Base-by-base conservation (phyloP, 371 early-diverging fungal genomes). In the Mucor circinelloides region DNA sequence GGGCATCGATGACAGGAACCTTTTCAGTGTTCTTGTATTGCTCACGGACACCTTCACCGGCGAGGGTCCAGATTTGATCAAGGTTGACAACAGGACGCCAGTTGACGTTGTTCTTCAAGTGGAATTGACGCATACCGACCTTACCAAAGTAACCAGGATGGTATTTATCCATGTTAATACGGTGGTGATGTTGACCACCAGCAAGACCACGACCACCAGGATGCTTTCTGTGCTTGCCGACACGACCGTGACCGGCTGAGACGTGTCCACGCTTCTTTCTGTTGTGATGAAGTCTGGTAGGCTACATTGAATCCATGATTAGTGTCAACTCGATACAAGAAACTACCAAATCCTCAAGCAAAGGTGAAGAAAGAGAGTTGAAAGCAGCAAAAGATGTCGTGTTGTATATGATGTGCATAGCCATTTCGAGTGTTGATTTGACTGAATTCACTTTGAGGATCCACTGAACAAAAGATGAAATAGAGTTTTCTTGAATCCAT, bases 121-220 rank as follows among this genome's bases (percentile, higher is more conserved):
- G 98, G 94, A 96, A 98, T 85, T 95, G 89, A 72, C 99, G 95
- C 98, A 97, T 97, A 94, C 99, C 99, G 86, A 98, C 97, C 90
- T 99, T 99, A 87, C 99, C 99, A 84, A 99, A 99, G 95, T 97
- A 98, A 86, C 99, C 99, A 75, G 99, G 99, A 89, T 99, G 99
- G 94, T 96, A 99, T 92, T 94, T 98, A 88, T 98, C 97, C 94
- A n/a, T n/a, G n/a, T n/a, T n/a, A n/a, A n/a, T n/a, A n/a, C n/a
- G n/a, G n/a, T n/a, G n/a, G n/a, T n/a, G n/a, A n/a, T n/a, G n/a
- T n/a, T n/a, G n/a, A n/a, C n/a, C n/a, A n/a, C n/a, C n/a, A n/a
- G n/a, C n/a, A n/a, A n/a, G n/a, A n/a, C n/a, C n/a, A n/a, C n/a
- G n/a, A n/a, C n/a, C n/a, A n/a, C n/a, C n/a, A n/a, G n/a, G n/a